Evolutionary conservation across 371 early-diverging fungal species (phyloP).

Genomic region (Mortierella sp.): DNA sequence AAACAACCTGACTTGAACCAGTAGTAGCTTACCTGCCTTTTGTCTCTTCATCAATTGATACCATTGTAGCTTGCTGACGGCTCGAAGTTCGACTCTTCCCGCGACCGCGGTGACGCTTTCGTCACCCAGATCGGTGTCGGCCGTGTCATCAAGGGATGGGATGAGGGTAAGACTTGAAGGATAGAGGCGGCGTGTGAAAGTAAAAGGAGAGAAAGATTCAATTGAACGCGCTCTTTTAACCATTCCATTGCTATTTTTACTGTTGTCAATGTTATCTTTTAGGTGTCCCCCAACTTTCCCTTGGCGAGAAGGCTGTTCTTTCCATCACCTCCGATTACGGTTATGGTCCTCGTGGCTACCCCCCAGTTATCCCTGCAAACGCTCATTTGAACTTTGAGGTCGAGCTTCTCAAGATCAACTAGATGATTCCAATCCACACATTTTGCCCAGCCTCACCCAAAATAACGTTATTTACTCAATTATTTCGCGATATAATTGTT

Average conservation of each 20-base stretch:
- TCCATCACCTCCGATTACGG: slow-evolving; percentile 82
- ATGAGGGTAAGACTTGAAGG: slow-evolving; percentile 57
- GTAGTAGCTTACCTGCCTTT: too few relatives aligned
- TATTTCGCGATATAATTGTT: too few relatives aligned
- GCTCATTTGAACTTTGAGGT: slow-evolving; percentile 87
- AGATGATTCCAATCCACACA: too few relatives aligned
- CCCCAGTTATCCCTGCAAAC: slow-evolving; percentile 85
- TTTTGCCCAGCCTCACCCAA: too few relatives aligned
- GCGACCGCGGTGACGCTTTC: slow-evolving; percentile 86
- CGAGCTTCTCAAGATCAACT: slow-evolving; percentile 65
- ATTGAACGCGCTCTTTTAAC: neutral
- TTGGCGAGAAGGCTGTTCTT: slow-evolving; percentile 80
- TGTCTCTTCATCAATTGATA: neutral
- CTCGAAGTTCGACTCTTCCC: slow-evolving; percentile 88
- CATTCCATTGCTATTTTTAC: neutral
- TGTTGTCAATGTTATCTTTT: neutral
- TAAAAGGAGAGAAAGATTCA: neutral
- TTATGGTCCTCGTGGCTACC: slow-evolving; percentile 78
- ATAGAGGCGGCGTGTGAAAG: neutral
- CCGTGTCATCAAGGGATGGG: slow-evolving; percentile 93
- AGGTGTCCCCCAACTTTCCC: slow-evolving; percentile 70
- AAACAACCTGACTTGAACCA: too few relatives aligned
- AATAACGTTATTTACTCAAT: too few relatives aligned
- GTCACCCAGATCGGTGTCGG: slow-evolving; percentile 89
- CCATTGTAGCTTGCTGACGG: slow-evolving; percentile 69